Evolutionary conservation across 495 filamentous ascomycete species (phyloP).

Genomic region (Penicillium ochrochloron): DNA sequence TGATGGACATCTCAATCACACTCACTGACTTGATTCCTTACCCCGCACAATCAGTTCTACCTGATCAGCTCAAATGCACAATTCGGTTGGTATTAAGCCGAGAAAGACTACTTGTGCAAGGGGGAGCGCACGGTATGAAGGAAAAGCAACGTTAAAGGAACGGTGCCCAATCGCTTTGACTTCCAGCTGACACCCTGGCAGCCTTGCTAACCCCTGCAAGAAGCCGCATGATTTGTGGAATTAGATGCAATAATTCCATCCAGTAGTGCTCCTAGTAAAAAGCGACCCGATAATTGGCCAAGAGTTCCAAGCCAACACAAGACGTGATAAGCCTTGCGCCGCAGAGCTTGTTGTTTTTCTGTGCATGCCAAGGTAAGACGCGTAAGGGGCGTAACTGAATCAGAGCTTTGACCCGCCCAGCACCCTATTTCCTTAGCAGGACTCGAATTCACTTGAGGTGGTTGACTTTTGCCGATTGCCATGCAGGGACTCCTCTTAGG

Average conservation of each 20-base stretch:
- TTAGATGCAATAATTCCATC: not conserved
- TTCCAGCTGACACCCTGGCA: not conserved
- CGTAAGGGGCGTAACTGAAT: not conserved
- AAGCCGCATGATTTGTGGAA: not conserved
- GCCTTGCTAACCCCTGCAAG: not conserved
- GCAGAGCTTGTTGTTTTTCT: not conserved
- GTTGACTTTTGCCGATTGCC: not conserved
- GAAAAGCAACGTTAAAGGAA: not conserved
- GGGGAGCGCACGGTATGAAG: not conserved
- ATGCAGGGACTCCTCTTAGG: not conserved
- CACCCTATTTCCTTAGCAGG: not conserved
- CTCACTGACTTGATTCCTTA: not conserved
- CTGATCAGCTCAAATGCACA: not conserved
- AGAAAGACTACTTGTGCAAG: not conserved
- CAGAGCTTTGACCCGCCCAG: not conserved
- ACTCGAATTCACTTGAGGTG: not conserved
- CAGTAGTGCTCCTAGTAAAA: not conserved
- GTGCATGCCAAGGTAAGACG: not conserved
- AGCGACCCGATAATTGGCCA: not conserved
- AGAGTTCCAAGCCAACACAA: conserved; percentile 4
- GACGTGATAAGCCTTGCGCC: not conserved
- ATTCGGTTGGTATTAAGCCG: not conserved
- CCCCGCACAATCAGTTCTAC: not conserved
- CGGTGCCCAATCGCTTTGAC: not conserved
- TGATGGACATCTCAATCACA: not conserved